These are phyloP conservation scores for Neurospora hispaniola DNA, from an alignment of 495 filamentous ascomycete species.

Conservation along the genomic window DNA sequence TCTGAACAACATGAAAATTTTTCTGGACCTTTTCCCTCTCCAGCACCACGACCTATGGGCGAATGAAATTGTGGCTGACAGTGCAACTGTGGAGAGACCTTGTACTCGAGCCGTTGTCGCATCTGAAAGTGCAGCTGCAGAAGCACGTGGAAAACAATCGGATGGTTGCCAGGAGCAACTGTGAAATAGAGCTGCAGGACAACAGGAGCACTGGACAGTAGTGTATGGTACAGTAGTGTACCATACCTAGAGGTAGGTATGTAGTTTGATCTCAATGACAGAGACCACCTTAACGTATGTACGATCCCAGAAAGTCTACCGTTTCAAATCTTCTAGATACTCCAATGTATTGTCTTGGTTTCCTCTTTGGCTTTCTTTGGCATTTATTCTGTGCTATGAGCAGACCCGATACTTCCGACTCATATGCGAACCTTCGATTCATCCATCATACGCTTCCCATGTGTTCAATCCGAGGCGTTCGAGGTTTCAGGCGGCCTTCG, in stretches of 20 bases:
- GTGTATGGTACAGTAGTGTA: too few species aligned
- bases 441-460: background rate
- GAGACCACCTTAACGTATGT: background rate
- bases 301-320: background rate
- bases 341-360: background rate
- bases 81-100: constrained; percentile 6
- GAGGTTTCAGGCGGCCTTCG: background rate
- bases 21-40: background rate
- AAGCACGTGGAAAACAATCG: background rate
- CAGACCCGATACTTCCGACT: background rate
- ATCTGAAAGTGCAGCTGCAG: constrained; percentile 1
- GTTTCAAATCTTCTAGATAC: background rate
- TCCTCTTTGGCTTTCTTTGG: background rate
- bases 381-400: background rate
- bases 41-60: background rate
- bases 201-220: background rate
- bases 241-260: too few species aligned
- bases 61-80: constrained; percentile 5
- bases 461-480: background rate
- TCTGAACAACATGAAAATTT: background rate
- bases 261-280: background rate
- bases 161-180: background rate
- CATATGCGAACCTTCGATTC: background rate
- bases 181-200: background rate
- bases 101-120: constrained; percentile 1